Conservation (phyloP, 208 protist species). For the Wallacemonas rigidus region DNA sequence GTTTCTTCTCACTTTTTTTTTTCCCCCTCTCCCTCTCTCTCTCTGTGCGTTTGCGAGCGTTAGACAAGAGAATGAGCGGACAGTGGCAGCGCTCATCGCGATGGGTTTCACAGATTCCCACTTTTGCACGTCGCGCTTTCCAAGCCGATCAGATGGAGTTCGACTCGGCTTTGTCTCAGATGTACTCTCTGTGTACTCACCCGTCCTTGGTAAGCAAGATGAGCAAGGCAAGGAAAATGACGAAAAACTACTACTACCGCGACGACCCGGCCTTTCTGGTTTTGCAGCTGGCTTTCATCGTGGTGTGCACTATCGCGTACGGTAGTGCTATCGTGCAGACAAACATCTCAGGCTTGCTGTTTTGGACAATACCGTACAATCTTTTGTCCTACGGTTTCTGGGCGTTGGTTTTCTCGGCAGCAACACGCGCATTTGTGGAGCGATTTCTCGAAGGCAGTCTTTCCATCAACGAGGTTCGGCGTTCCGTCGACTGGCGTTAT, state of each 20-base stretch:
- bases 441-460: slow-evolving; percentile 12
- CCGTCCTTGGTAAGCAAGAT: slow-evolving; percentile 88
- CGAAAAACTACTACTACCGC: slow-evolving; percentile 97
- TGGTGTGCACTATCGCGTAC: slow-evolving; percentile 64
- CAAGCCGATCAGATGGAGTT: slow-evolving; percentile 92
- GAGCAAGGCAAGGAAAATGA: slow-evolving; percentile 91
- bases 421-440: slow-evolving; percentile 55
- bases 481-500: slow-evolving; percentile 94
- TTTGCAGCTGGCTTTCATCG: slow-evolving; percentile 87
- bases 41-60: too few relatives aligned
- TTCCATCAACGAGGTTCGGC: slow-evolving; percentile 47
- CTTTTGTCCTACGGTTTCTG: slow-evolving; percentile 75
- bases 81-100: slow-evolving; percentile 40
- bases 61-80: not conserved
- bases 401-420: slow-evolving; percentile 72
- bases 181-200: slow-evolving; percentile 82
- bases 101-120: slow-evolving; percentile 69
- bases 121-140: slow-evolving; percentile 79
- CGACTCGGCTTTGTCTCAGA: slow-evolving; percentile 90
- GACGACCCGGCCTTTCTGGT: slow-evolving; percentile 97
- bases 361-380: slow-evolving; percentile 36
- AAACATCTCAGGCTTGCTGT: not conserved
- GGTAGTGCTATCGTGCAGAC: slow-evolving; percentile 30
- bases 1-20: not conserved
- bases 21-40: not conserved